Conservation (phyloP, 345 rosid species). For the Eucalyptus camaldulensis region DNA sequence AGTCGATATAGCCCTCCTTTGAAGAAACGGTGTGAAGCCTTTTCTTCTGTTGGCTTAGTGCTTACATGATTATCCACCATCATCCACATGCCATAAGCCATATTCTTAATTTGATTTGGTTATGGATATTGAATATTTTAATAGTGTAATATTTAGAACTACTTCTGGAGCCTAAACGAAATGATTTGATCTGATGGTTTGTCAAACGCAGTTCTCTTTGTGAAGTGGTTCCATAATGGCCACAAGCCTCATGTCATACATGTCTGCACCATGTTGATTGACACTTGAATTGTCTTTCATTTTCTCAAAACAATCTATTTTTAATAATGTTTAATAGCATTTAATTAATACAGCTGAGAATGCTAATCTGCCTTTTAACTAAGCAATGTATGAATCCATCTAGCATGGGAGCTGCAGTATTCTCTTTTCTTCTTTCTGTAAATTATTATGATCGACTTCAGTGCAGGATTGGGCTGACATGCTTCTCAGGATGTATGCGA, state of each 20-base stretch:
- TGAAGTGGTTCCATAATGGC: not conserved
- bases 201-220: not conserved
- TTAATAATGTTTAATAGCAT: not conserved
- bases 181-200: not conserved
- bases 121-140: not conserved
- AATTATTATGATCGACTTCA: conserved; percentile 28
- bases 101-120: not conserved
- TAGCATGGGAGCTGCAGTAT: not conserved
- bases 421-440: not conserved
- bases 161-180: not conserved
- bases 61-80: not conserved
- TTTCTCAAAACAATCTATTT: not conserved
- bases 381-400: not conserved
- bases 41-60: not conserved
- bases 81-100: not conserved
- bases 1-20: not conserved
- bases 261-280: not conserved
- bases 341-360: not conserved
- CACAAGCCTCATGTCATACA: not conserved
- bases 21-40: not conserved
- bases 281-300: not conserved
- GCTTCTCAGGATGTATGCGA: conserved; percentile 90
- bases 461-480: conserved; percentile 99
- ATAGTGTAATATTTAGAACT: not conserved
- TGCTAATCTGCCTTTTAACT: not conserved